These are phyloP conservation scores for Microsporum canis DNA, from an alignment of 2,329 filamentous ascomycete genomes.

Conservation along the genomic window DNA sequence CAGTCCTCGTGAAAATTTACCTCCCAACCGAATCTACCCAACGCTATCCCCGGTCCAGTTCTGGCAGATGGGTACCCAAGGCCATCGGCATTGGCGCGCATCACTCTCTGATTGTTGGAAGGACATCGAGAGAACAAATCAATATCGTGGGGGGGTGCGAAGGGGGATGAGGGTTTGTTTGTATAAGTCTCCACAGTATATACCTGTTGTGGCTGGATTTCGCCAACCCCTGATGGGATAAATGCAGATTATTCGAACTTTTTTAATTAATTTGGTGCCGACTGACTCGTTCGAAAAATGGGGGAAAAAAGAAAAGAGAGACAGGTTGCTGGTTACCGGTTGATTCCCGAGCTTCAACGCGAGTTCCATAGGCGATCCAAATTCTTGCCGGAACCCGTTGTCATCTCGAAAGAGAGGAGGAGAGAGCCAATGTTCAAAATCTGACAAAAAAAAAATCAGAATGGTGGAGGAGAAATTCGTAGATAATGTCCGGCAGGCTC, in stretches of 20 bases:
- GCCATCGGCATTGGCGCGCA: neutral
- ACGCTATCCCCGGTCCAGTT: neutral
- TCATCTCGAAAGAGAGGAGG: neutral
- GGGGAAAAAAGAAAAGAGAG: neutral
- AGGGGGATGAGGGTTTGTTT: neutral
- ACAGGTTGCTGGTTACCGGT: neutral
- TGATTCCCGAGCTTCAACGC: neutral
- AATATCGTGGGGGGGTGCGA: neutral
- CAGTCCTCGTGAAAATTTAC: constrained; percentile 2
- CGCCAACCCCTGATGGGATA: neutral
- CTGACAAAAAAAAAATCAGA: neutral
- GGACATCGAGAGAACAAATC: neutral
- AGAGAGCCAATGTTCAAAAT: neutral
- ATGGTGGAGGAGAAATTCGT: neutral
- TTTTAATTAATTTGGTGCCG: neutral
- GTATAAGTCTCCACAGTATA: neutral
- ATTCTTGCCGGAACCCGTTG: neutral
- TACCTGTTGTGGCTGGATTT: neutral
- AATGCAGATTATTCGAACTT: neutral
- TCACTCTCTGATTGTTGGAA: neutral
- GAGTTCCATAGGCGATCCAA: neutral
- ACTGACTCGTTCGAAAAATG: neutral
- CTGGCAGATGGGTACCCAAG: neutral
- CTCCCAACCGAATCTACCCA: constrained; percentile 4
- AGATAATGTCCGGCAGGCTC: neutral